These are phyloP conservation scores for Quercus gilva DNA, from an alignment of 306 rosid species.

Conservation along the genomic window DNA sequence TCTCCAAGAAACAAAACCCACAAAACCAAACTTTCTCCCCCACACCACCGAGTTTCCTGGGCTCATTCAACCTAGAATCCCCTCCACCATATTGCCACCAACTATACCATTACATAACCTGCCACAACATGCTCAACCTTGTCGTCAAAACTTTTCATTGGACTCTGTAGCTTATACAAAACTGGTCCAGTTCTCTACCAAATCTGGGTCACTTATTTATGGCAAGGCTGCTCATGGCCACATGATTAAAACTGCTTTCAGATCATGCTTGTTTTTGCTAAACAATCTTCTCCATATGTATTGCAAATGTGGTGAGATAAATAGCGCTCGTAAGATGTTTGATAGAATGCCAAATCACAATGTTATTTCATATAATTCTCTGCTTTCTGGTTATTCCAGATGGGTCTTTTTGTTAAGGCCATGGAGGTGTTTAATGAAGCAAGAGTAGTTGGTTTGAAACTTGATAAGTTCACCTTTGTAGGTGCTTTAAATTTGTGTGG, in stretches of 20 bases:
- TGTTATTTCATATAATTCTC: conserved; percentile 32
- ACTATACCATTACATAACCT: not conserved
- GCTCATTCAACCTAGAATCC: conserved; percentile 7
- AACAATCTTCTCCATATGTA: conserved; percentile 3
- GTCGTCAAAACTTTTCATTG: not conserved
- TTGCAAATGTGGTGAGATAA: conserved; percentile 18
- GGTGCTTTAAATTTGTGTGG: conserved; percentile 35
- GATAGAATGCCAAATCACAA: conserved; percentile 36
- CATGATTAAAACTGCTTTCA: no score
- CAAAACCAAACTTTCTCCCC: not conserved
- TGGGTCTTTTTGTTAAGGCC: conserved; percentile 20
- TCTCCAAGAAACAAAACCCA: not conserved
- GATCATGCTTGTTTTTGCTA: no score
- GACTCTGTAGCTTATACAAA: conserved; percentile 34
- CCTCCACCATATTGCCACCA: conserved; percentile 6
- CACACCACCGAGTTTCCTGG: not conserved
- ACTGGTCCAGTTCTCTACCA: not conserved
- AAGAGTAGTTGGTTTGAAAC: conserved; percentile 22
- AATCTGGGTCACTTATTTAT: no score
- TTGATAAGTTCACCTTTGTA: conserved; percentile 45
- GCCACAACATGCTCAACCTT: not conserved
- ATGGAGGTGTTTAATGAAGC: conserved; percentile 33
- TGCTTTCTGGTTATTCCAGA: conserved; percentile 38
- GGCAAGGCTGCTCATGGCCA: no score
- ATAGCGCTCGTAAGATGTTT: conserved; percentile 26